These are phyloP conservation scores for Beauveria bassiana DNA, from an alignment of 2,329 filamentous ascomycete genomes.

Conservation along the genomic window DNA sequence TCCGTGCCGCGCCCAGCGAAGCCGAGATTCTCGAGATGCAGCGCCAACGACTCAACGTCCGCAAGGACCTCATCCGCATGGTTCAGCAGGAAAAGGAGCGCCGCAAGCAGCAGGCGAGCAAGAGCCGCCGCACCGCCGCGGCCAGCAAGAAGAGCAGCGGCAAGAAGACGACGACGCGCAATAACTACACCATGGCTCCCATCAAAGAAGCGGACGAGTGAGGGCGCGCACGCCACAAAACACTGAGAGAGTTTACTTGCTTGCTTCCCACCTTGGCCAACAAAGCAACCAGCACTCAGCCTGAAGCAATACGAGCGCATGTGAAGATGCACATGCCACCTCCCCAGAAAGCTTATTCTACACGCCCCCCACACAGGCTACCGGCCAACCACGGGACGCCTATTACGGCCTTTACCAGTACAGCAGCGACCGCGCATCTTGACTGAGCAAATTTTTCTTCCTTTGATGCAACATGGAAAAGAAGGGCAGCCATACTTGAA, in stretches of 20 bases:
- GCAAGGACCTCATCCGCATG: conserved; percentile 45
- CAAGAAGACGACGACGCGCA: conserved; percentile 38
- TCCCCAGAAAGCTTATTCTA: not conserved
- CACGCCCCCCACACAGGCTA: not conserved
- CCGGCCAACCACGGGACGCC: not conserved
- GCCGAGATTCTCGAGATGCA: conserved; percentile 43
- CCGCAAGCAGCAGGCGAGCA: conserved; percentile 35
- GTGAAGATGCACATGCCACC: not conserved
- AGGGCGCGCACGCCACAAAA: not conserved
- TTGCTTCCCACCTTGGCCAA: not conserved
- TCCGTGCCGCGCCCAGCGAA: conserved; percentile 29
- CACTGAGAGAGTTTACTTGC: not conserved
- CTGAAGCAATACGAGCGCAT: not conserved
- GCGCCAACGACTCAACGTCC: conserved; percentile 41
- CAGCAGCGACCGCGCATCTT: not conserved
- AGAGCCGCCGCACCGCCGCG: conserved; percentile 28
- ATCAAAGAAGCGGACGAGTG: conserved; percentile 37
- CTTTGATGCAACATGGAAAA: not conserved
- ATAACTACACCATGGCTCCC: conserved; percentile 37
- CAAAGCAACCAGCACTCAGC: not conserved
- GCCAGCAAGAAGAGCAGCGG: conserved; percentile 37
- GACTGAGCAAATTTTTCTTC: not conserved
- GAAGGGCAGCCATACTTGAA: not conserved
- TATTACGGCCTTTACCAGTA: not conserved
- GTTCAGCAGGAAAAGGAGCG: conserved; percentile 48